Percentiles rank a stretch among this genome's conserved stretches.
Conservation (phyloP, 208 protist species). For the Herpetomonas samuelpessoai region DNA sequence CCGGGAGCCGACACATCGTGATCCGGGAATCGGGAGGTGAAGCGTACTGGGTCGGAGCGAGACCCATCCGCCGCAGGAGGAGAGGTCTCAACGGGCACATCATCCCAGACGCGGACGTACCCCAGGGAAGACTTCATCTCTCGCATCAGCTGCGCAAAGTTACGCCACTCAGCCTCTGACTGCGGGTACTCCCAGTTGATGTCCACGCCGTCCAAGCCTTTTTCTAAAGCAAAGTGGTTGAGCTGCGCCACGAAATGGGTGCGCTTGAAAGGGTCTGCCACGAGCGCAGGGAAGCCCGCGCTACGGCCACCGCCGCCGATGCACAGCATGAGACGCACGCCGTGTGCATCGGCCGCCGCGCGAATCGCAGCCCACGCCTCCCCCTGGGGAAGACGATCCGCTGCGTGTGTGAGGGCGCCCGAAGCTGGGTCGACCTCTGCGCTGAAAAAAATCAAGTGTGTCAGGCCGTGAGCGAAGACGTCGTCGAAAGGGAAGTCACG, state of each 20-base stretch:
- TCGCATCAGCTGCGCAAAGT: conserved; percentile 25
- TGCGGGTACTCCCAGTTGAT: conserved; percentile 79
- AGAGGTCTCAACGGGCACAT: background rate
- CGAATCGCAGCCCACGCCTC: conserved; percentile 32
- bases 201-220: conserved; percentile 65
- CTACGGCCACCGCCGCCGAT: conserved; percentile 65
- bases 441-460: conserved; percentile 78
- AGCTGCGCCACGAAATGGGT: conserved; percentile 32
- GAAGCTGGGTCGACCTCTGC: conserved; percentile 42
- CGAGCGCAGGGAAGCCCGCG: conserved; percentile 36
- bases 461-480: conserved; percentile 45
- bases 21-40: background rate
- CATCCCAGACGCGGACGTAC: conserved; percentile 3
- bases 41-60: background rate
- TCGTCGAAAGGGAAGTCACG: conserved; percentile 39
- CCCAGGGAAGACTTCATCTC: conserved; percentile 28
- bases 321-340: conserved; percentile 53
- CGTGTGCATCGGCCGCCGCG: conserved; percentile 29
- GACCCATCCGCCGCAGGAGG: background rate
- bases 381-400: conserved; percentile 41
- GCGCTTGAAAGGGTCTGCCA: conserved; percentile 18
- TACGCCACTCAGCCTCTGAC: conserved; percentile 36
- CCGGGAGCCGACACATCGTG: background rate
- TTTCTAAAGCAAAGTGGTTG: conserved; percentile 19
- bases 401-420: conserved; percentile 18